A percentile compares a stretch with the other conserved stretches of the same genome.
Conservation (phyloP, 2,329 filamentous ascomycete species). For the Cladophialophora exuberans region DNA sequence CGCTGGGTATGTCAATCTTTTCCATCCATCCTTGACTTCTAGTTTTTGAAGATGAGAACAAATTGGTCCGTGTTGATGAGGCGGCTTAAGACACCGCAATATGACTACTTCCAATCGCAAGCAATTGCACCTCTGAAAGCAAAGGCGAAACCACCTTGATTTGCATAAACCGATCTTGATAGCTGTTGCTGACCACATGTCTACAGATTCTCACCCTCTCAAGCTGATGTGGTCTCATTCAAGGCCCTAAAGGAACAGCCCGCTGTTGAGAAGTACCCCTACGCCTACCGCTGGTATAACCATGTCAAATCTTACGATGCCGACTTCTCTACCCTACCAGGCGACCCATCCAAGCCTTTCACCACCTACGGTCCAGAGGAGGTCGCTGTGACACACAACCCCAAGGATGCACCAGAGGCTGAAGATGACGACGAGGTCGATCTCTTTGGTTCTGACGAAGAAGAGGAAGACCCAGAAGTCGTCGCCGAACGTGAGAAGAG, state of each 20-base stretch:
- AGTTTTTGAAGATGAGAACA: conserved; percentile 71
- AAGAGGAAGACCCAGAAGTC: conserved; percentile 91
- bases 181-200: conserved; percentile 19
- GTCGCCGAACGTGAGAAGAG: conserved; percentile 83
- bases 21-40: conserved; percentile 33
- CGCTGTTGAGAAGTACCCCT: conserved; percentile 82
- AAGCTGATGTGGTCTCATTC: conserved; percentile 95
- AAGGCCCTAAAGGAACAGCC: conserved; percentile 81
- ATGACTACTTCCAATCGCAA: conserved; percentile 77
- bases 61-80: conserved; percentile 97
- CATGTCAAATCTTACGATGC: conserved; percentile 92
- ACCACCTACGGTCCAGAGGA: conserved; percentile 89
- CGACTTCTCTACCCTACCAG: conserved; percentile 87
- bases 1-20: conserved; percentile 68
- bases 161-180: conserved; percentile 10
- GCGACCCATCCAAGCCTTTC: conserved; percentile 86
- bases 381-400: conserved; percentile 76
- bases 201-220: conserved; percentile 69
- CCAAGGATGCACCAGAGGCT: conserved; percentile 75
- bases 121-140: conserved; percentile 76
- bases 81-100: conserved; percentile 86
- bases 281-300: conserved; percentile 98
- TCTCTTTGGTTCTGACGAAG: conserved; percentile 89
- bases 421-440: conserved; percentile 82
- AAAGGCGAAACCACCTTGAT: conserved; percentile 29